Percentiles rank a stretch among this genome's conserved stretches.
These are phyloP conservation scores for Blastobotrys terrestris DNA, from an alignment of 805 yeast genomes.

Conservation along the genomic window DNA sequence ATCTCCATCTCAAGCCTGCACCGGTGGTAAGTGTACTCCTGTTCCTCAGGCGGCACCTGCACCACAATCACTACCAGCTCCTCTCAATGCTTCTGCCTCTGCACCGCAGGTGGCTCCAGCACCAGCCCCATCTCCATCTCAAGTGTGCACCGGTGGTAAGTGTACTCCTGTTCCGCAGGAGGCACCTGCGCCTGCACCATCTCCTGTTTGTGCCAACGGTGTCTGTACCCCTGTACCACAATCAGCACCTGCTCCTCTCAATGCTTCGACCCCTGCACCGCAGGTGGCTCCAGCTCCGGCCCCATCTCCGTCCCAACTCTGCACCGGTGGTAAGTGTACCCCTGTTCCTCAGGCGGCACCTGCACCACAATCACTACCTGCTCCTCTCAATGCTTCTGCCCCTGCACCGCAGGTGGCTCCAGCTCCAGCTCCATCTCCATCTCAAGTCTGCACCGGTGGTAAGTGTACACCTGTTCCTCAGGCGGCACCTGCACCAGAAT, in stretches of 20 bases:
- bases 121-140: constrained; percentile 1
- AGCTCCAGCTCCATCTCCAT: background rate
- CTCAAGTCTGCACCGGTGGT: background rate
- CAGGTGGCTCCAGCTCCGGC: background rate
- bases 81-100: background rate
- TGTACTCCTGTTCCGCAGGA: constrained; percentile 4
- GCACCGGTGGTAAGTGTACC: background rate
- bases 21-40: background rate
- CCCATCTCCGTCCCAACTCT: background rate
- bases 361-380: no score
- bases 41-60: constrained; percentile 1
- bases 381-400: background rate
- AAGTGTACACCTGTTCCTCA: background rate
- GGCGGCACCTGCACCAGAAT: constrained; percentile 1
- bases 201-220: background rate
- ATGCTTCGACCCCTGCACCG: background rate
- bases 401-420: background rate
- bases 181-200: background rate
- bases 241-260: background rate
- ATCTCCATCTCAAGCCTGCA: background rate
- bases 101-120: no score
- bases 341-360: constrained; percentile 5
- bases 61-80: background rate
- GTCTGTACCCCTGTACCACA: background rate
- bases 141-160: background rate